phyloP scores from a whole-genome alignment of 2,329 filamentous ascomycete species.

The Raffaelea ambrosiae region DNA sequence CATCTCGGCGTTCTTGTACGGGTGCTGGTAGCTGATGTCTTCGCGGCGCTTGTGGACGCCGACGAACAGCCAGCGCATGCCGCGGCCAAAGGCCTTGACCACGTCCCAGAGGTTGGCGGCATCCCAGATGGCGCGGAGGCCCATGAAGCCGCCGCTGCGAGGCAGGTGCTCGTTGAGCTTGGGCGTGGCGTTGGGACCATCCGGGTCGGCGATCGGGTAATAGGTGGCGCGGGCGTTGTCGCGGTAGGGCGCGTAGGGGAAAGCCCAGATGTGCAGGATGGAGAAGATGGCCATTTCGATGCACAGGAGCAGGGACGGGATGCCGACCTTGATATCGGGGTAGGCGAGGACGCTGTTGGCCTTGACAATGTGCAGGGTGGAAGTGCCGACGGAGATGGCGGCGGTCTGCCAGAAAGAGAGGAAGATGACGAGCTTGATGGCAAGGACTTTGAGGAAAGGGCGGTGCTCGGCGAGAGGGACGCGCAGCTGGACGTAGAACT shows the following conservation, averaged over 20 bases:
- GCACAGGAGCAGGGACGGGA: slow-evolving; percentile 69
- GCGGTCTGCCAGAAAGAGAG: slow-evolving; percentile 77
- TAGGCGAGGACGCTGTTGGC: slow-evolving; percentile 54
- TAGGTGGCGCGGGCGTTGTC: slow-evolving; percentile 31
- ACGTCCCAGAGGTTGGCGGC: slow-evolving; percentile 78
- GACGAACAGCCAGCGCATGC: slow-evolving; percentile 72
- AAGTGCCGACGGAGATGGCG: slow-evolving; percentile 42
- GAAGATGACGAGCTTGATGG: slow-evolving; percentile 88
- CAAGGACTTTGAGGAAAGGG: slow-evolving; percentile 71
- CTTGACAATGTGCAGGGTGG: slow-evolving; percentile 53
- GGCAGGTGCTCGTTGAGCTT: slow-evolving; percentile 33
- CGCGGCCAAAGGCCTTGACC: slow-evolving; percentile 68
- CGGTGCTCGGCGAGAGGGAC: slow-evolving; percentile 58
- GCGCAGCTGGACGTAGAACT: slow-evolving; percentile 75
- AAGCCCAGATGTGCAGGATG: slow-evolving; percentile 73
- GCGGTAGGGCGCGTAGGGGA: slow-evolving; percentile 65
- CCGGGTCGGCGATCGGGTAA: slow-evolving; percentile 36
- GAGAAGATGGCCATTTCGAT: slow-evolving; percentile 80
- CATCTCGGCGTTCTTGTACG: slow-evolving; percentile 17
- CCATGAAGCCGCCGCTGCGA: slow-evolving; percentile 58
- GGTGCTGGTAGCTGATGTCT: slow-evolving; percentile 38
- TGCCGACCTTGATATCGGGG: slow-evolving; percentile 71
- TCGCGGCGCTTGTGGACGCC: slow-evolving; percentile 54
- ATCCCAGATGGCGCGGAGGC: slow-evolving; percentile 57
- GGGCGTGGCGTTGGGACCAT: slow-evolving; percentile 29